phyloP scores from a whole-genome alignment of 306 rosid genomes.

The Pueraria montana region DNA sequence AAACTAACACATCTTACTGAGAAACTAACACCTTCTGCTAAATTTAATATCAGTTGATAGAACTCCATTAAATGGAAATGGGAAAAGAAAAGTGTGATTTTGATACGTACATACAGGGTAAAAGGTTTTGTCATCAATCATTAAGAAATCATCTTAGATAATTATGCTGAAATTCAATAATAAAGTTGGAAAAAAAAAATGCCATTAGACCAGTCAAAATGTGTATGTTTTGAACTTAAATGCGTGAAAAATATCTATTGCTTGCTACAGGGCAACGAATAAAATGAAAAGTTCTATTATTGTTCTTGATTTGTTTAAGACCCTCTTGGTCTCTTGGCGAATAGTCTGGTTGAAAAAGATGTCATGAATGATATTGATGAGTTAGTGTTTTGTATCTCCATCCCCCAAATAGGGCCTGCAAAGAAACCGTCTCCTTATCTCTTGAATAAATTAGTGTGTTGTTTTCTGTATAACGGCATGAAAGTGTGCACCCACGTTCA shows the following conservation, averaged over 20 bases:
- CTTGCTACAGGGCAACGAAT: not conserved
- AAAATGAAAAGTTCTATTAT: not conserved
- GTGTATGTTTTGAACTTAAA: not conserved
- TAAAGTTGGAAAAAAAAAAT: not conserved
- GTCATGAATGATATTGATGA: not conserved
- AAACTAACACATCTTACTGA: too few species aligned
- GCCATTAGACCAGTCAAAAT: not conserved
- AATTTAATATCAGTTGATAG: too few species aligned
- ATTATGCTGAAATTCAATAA: too few species aligned
- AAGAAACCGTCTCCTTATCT: not conserved
- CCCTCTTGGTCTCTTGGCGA: not conserved
- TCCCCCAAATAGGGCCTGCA: not conserved
- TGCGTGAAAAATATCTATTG: not conserved
- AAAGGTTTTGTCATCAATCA: too few species aligned
- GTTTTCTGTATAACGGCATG: not conserved
- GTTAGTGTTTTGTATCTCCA: not conserved
- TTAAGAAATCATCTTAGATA: too few species aligned
- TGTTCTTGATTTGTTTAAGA: not conserved
- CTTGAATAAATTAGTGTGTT: not conserved
- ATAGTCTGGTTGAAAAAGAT: not conserved
- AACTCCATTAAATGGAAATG: too few species aligned
- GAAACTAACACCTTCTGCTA: too few species aligned
- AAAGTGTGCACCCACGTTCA: not conserved
- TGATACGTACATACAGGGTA: too few species aligned
- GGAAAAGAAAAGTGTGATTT: too few species aligned